Evolutionary conservation across 495 filamentous ascomycete species (phyloP).

Genomic region (Elaphomyces granulatus): DNA sequence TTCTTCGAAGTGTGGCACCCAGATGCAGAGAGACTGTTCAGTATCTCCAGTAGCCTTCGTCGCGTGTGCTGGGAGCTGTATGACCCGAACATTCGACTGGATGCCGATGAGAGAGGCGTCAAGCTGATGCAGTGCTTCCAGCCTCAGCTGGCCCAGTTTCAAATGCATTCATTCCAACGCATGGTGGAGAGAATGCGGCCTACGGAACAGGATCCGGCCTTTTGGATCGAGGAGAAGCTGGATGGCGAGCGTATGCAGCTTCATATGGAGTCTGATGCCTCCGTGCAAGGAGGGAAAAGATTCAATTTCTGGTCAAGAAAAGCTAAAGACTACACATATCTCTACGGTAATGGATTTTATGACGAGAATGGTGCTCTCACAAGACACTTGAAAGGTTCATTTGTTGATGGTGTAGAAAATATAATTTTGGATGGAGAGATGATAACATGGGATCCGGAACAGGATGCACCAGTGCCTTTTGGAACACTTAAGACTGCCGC

Average conservation of each 20-base stretch:
- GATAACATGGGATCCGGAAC: slow-evolving; percentile 93
- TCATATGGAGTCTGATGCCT: slow-evolving; percentile 68
- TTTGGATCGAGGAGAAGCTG: slow-evolving; percentile 97
- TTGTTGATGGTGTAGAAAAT: slow-evolving; percentile 61
- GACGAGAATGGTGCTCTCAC: slow-evolving; percentile 71
- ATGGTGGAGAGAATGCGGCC: slow-evolving; percentile 60
- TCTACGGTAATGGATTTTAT: slow-evolving; percentile 68
- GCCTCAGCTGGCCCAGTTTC: slow-evolving; percentile 90
- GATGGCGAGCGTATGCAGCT: slow-evolving; percentile 97
- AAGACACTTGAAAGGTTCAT: slow-evolving; percentile 62
- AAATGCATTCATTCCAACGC: slow-evolving; percentile 74
- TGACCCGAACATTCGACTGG: slow-evolving; percentile 59
- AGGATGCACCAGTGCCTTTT: slow-evolving; percentile 74
- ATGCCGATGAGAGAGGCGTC: slow-evolving; percentile 60
- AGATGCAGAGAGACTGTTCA: slow-evolving; percentile 81
- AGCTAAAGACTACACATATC: slow-evolving; percentile 91
- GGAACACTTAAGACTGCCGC: slow-evolving; percentile 91
- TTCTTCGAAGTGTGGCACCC: slow-evolving; percentile 88
- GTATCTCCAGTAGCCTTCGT: slow-evolving; percentile 75
- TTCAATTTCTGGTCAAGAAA: slow-evolving; percentile 94
- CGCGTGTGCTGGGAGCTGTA: slow-evolving; percentile 92
- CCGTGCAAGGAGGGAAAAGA: slow-evolving; percentile 48
- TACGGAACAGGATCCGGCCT: slow-evolving; percentile 55
- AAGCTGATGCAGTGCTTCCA: slow-evolving; percentile 92
- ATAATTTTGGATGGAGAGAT: slow-evolving; percentile 95